Conservation (phyloP, 2,329 filamentous ascomycete species). For the Neurospora crassa region DNA sequence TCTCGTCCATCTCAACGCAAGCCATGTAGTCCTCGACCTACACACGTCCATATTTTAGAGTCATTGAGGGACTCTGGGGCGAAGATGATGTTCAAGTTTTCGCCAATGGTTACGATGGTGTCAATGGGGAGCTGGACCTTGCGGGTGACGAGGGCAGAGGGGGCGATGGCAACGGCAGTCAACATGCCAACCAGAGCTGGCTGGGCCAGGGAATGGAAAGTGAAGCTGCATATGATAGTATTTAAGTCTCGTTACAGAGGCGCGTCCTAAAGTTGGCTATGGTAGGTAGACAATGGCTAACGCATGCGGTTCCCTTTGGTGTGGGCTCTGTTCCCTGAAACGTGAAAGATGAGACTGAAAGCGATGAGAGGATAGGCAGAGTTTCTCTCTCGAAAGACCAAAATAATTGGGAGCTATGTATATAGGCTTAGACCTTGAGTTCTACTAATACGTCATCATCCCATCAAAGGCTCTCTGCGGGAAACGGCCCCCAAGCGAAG, state of each 20-base stretch:
- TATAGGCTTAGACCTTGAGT: neutral
- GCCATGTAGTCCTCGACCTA: neutral
- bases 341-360: neutral
- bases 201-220: neutral
- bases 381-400: neutral
- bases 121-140: neutral
- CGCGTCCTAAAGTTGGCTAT: neutral
- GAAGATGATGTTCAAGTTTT: neutral
- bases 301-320: neutral
- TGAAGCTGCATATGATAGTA: neutral
- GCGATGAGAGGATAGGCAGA: neutral
- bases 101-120: neutral
- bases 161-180: neutral
- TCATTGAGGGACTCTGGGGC: neutral
- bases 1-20: neutral
- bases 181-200: neutral
- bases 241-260: neutral
- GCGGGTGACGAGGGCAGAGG: neutral
- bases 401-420: neutral
- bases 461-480: neutral
- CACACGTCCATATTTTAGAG: neutral
- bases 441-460: neutral
- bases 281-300: neutral
- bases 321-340: neutral
- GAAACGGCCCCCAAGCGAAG: neutral